Conservation (phyloP, 495 filamentous ascomycete species). For the Aspergillus saccharolyticus region DNA sequence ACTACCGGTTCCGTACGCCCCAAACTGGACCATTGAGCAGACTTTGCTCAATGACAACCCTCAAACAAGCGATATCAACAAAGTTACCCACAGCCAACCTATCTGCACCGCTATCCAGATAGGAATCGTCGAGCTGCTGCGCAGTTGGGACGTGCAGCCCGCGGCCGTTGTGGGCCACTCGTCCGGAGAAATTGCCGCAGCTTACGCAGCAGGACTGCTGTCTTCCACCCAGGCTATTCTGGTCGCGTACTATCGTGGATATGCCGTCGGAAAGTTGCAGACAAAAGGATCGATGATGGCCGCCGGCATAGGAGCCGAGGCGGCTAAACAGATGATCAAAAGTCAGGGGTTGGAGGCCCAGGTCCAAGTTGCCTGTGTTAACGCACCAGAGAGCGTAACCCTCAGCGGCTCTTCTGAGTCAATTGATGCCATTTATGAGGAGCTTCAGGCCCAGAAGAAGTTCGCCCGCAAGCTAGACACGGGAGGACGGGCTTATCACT, state of each 20-base stretch:
- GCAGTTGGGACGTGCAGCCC: constrained; percentile 12
- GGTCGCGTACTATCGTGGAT: constrained; percentile 20
- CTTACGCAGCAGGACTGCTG: constrained; percentile 11
- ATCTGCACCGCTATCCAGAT: constrained; percentile 21
- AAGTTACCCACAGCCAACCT: constrained; percentile 16
- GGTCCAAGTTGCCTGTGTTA: constrained; percentile 1
- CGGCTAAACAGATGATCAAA: not conserved
- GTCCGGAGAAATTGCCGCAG: constrained; percentile 23
- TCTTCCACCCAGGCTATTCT: constrained; percentile 13
- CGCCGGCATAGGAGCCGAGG: constrained; percentile 9
- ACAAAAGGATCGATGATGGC: constrained; percentile 16
- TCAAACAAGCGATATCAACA: not conserved
- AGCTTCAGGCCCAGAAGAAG: not conserved
- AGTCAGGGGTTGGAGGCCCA: not conserved
- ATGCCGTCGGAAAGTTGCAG: not conserved
- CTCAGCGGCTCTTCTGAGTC: not conserved
- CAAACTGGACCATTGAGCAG: constrained; percentile 15
- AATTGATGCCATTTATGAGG: not conserved
- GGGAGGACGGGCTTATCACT: constrained; percentile 2
- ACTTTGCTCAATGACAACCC: not conserved
- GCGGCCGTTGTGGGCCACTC: constrained; percentile 23
- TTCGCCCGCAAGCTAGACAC: constrained; percentile 1
- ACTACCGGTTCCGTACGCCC: constrained; percentile 4
- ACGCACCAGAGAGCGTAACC: constrained; percentile 1
- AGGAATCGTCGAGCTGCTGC: constrained; percentile 12